A percentile compares a stretch with the other conserved stretches of the same genome.
These are phyloP conservation scores for Sutorius eximius DNA, from an alignment of 1,284 basidiomycete species.

Conservation along the genomic window DNA sequence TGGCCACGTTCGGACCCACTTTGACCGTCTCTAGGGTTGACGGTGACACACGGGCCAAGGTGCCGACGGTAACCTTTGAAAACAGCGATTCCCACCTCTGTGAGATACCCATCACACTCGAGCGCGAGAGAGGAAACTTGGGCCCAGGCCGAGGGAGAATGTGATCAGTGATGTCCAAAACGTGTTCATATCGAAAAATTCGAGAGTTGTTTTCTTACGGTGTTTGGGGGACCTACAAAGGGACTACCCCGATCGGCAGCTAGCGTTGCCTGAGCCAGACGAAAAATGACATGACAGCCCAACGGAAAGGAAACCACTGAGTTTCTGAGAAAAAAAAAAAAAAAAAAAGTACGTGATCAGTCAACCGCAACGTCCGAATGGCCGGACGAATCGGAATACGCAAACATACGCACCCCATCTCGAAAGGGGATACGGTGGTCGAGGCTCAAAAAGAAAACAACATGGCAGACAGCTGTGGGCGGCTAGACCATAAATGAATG, in stretches of 20 bases:
- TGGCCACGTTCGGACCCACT: background rate
- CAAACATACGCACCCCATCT: background rate
- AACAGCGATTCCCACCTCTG: conserved; percentile 22
- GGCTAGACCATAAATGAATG: background rate
- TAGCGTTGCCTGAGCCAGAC: conserved; percentile 2
- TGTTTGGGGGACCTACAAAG: conserved; percentile 2
- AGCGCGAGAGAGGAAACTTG: conserved; percentile 1
- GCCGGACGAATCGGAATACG: background rate
- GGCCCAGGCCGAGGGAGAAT: conserved; percentile 18
- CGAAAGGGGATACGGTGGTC: background rate
- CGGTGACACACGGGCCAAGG: conserved; percentile 1
- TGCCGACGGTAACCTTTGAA: background rate
- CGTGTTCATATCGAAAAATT: background rate
- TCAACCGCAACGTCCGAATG: background rate
- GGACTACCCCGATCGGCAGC: conserved; percentile 8
- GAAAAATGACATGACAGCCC: conserved; percentile 13
- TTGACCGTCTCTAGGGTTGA: background rate
- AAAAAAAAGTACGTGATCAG: conserved; percentile 16
- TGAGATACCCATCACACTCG: conserved; percentile 14
- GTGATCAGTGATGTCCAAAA: background rate
- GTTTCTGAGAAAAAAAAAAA: conserved; percentile 4
- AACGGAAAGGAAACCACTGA: background rate
- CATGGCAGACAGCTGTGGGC: too few relatives aligned
- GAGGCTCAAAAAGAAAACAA: background rate
- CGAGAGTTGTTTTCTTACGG: background rate